phyloP scores from a whole-genome alignment of 108 stramenopile genomes.

The Craspedostauros australis region DNA sequence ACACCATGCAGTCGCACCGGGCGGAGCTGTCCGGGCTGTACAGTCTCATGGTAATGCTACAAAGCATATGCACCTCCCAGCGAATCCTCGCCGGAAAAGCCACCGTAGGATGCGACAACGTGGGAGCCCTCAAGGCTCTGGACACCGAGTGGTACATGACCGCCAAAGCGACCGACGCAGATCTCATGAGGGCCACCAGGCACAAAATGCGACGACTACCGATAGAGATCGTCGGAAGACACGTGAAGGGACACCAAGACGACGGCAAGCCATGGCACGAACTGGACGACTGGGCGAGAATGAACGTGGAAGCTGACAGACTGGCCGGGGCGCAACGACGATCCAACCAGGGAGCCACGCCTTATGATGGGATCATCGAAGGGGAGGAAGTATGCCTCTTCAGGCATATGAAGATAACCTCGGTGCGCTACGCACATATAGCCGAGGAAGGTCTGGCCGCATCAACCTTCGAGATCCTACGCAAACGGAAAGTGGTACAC shows the following conservation, averaged over 20 bases:
- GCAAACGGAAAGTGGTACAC: too few species aligned
- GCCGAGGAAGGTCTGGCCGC: too few species aligned
- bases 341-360: too few species aligned
- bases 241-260: conserved; percentile 3
- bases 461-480: too few species aligned
- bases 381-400: too few species aligned
- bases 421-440: too few species aligned
- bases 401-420: too few species aligned
- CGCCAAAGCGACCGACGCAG: background rate
- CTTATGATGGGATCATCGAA: too few species aligned
- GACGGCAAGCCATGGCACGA: background rate
- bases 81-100: background rate
- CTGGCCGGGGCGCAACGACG: too few species aligned
- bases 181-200: background rate
- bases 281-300: background rate
- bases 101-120: conserved; percentile 1
- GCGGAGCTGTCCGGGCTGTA: conserved; percentile 1
- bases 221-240: background rate
- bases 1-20: background rate
- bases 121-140: background rate
- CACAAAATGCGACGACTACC: background rate
- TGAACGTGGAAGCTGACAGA: background rate
- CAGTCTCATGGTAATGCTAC: background rate
- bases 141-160: background rate
- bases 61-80: background rate